Evolutionary conservation across 148 eudicot genomes (phyloP), one percentile per base, ranked within the genome.

Genomic region (Dysphania ambrosioides): DNA sequence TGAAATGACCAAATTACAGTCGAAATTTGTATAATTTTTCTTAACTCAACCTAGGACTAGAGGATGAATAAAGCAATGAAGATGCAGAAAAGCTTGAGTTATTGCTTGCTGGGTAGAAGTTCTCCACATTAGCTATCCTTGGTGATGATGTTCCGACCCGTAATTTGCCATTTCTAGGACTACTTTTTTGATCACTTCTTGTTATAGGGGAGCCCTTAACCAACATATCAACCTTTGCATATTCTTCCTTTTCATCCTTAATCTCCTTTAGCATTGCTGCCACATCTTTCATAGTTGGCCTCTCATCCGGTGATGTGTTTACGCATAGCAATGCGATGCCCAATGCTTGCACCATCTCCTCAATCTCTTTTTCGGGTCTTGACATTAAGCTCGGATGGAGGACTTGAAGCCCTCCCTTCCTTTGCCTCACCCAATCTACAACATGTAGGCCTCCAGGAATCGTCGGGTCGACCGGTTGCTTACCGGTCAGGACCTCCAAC

Each of bases 201-300:
- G 42, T 24, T 24, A 38, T 73, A 18, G 83, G 82, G 36, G 86
- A 79, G 12, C 83, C 82, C 82, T 84, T 87, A 36, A 84, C 82
- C 6, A 86, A 76, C 60, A 75, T 71, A 62, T 89, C 90, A 18
- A 75, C 91, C 76, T 88, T 90, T 0, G 83, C 82, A 57, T 79
- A 76, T 68, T 92, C 97, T 64, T 90, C 97, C 51, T 84, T 77
- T 51, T 88, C 95, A 2, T 84, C 87, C 65, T 86, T 92, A 68
- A 90, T 88, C 66, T 92, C 97, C 72, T 86, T 85, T n/a, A 92
- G 87, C 97, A 92, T 92, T 51, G 97, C 95, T 3, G 90, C 88
- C 0, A 92, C 88, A 56, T 92, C 97, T 78, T 88, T 92, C 97
- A 92, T 92, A 5, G 85, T 80, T 1, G 96, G 97, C 82, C 97